Conservation (phyloP, 345 rosid genomes). For the Barbarea vulgaris region DNA sequence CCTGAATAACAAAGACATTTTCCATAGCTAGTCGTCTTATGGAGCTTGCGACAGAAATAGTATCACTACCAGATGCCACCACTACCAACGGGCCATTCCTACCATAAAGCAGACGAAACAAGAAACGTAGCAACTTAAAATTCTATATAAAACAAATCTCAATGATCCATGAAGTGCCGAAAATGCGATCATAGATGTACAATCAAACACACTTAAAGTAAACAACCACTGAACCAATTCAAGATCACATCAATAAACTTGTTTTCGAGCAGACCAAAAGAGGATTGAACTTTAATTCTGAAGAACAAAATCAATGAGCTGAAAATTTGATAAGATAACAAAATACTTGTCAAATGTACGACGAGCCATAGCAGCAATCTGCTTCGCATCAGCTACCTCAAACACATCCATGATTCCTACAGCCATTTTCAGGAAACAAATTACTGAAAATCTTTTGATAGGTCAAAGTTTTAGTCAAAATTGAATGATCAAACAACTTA, state of each 20-base stretch:
- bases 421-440: conserved; percentile 10
- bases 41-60: conserved; percentile 71
- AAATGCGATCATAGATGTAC: background rate
- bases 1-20: conserved; percentile 89
- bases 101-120: conserved; percentile 8
- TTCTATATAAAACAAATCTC: background rate
- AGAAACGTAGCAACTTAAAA: conserved; percentile 4
- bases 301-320: conserved; percentile 12
- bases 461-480: background rate
- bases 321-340: background rate
- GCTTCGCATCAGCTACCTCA: conserved; percentile 69
- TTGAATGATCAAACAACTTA: background rate
- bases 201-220: background rate
- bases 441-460: background rate
- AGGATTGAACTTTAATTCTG: background rate
- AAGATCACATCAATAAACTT: background rate
- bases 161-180: background rate
- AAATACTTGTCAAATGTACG: conserved; percentile 62
- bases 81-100: conserved; percentile 89
- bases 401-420: conserved; percentile 58
- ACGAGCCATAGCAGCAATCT: conserved; percentile 73
- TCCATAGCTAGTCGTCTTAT: conserved; percentile 78
- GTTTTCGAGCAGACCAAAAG: background rate
- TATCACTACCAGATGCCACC: conserved; percentile 90
- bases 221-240: background rate